These are phyloP conservation scores for Tulasnella sp. DNA, from an alignment of 768 basidiomycete species.

Conservation along the genomic window DNA sequence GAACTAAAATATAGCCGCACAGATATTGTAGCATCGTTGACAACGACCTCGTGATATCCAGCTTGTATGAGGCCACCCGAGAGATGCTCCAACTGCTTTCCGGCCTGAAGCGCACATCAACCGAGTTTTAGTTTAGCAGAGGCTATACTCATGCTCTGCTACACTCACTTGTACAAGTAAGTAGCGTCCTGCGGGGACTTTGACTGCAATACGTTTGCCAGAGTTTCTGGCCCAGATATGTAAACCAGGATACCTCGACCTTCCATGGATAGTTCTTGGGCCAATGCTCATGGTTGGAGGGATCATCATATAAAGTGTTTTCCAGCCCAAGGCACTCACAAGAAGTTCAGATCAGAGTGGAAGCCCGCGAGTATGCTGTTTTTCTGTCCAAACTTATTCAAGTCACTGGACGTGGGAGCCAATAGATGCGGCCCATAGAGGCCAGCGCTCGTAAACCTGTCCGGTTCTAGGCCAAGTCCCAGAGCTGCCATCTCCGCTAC, in stretches of 20 bases:
- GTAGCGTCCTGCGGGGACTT: constrained; percentile 66
- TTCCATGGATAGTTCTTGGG: constrained; percentile 65
- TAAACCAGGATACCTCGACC: constrained; percentile 75
- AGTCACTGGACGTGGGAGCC: constrained; percentile 88
- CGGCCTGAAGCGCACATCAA: constrained; percentile 44
- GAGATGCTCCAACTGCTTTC: constrained; percentile 87
- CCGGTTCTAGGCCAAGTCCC: constrained; percentile 61
- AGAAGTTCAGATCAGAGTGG: constrained; percentile 87
- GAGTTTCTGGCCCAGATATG: constrained; percentile 94
- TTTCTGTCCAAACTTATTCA: constrained; percentile 61
- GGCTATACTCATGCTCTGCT: no score
- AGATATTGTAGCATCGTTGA: constrained; percentile 64
- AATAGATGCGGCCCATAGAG: constrained; percentile 83
- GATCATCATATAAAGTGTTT: constrained; percentile 21
- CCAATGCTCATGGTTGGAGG: constrained; percentile 18
- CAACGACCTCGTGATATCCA: constrained; percentile 90
- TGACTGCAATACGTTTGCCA: constrained; percentile 79
- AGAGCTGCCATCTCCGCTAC: constrained; percentile 82
- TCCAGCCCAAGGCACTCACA: constrained; percentile 30
- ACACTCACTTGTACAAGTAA: constrained; percentile 59
- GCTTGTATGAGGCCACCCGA: constrained; percentile 69
- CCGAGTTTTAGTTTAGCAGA: no score
- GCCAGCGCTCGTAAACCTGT: constrained; percentile 69
- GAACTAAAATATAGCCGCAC: constrained; percentile 31
- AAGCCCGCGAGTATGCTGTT: constrained; percentile 89